Evolutionary conservation across 2,329 filamentous ascomycete species (phyloP), one percentile per base, ranked within the genome.

Genomic region (Paecilomyces variotii): DNA sequence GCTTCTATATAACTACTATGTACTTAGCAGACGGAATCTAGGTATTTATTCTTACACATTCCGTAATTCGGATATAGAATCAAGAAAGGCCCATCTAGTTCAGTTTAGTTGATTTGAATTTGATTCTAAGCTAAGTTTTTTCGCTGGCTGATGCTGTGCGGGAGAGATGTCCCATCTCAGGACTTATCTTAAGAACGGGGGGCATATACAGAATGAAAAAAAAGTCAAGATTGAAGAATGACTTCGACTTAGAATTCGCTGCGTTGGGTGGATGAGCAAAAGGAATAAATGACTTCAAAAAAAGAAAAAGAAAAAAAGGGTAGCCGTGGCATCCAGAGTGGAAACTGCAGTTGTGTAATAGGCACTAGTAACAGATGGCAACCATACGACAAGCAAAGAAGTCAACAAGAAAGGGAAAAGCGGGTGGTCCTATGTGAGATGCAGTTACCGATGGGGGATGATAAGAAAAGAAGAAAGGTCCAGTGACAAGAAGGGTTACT

Each of bases 401-500:
- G 39, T 6, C 14, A 19, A 45, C 39, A 45, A 45, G 39, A 25
- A 59, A 19, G 19, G 49, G 53, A 27, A 51, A 45, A 45, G n/a
- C 4, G 39, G 39, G 39, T 5, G n/a, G 30, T 19, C 53, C 45
- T 50, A 54, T 55, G 54, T 26, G 32, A 55, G 14, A 56, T 39
- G 53, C 19, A 58, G 60, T 51, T 59, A 57, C 61, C 58, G 59
- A 56, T 60, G 59, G 60, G 34, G 35, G n/a, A 19, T 19, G 35
- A 45, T 19, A n/a, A 45, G 58, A 60, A 60, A 59, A 32, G 60
- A 60, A 61, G 19, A 32, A 32, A 32, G 7, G 4, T 60, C 63
- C 59, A 64, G 64, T 65, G 61, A 59, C 55, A 62, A 60, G 61
- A 55, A 61, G 56, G 45, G 59, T 63, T 65, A 64, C 66, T 60